Evolutionary conservation across 148 eudicot genomes (phyloP).

Genomic region (Camellia japonica): DNA sequence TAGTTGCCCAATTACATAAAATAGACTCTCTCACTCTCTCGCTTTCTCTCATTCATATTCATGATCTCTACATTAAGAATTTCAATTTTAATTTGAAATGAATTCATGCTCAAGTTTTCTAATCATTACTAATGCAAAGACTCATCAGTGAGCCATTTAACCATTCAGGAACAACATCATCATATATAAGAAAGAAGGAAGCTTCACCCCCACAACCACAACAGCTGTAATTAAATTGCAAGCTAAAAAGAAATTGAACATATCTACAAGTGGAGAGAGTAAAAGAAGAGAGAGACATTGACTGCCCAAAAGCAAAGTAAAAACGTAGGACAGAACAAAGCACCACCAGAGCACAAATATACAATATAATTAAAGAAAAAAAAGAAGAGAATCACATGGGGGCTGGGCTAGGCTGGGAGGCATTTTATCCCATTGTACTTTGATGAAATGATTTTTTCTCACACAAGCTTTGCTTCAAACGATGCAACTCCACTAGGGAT

Average conservation of each 20-base stretch:
- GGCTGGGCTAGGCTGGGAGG: neutral
- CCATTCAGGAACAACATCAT: slow-evolving; percentile 11
- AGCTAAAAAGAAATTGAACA: neutral
- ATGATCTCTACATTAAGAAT: too few relatives aligned
- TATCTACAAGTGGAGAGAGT: neutral
- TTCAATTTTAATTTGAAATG: too few relatives aligned
- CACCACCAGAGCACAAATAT: neutral
- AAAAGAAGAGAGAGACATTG: neutral
- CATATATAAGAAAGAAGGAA: neutral
- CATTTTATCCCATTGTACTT: slow-evolving; percentile 16
- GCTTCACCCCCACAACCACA: neutral
- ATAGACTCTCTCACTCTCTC: too few relatives aligned
- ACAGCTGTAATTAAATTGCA: neutral
- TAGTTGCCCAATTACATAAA: too few relatives aligned
- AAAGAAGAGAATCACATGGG: neutral
- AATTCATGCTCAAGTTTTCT: neutral
- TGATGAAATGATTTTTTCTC: slow-evolving; percentile 18
- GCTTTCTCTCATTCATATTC: too few relatives aligned
- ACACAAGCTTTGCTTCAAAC: slow-evolving; percentile 19
- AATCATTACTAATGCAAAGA: neutral
- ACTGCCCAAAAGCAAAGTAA: neutral
- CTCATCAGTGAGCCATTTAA: slow-evolving; percentile 15
- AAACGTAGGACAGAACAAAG: neutral
- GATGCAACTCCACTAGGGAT: slow-evolving; percentile 12
- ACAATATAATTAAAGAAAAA: too few relatives aligned